Evolutionary conservation across 371 early-diverging fungal species (phyloP).

Genomic region (Apophysomyces elegans): DNA sequence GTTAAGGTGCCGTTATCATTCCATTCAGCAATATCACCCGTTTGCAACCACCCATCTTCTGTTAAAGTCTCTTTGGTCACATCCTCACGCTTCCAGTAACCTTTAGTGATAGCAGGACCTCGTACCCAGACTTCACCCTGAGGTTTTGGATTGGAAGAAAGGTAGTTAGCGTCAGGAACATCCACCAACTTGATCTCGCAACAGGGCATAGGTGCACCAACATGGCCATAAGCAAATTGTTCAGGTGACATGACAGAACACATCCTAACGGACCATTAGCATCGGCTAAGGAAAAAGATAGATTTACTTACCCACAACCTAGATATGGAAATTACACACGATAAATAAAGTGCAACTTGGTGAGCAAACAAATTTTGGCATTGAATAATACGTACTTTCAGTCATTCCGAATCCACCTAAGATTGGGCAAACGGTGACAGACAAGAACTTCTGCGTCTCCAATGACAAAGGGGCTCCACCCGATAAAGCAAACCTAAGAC

Average conservation of each 20-base stretch:
- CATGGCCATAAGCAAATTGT: constrained; percentile 66
- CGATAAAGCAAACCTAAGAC: constrained; percentile 84
- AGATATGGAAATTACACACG: not conserved
- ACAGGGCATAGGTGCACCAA: constrained; percentile 87
- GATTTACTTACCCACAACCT: constrained; percentile 45
- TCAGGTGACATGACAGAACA: constrained; percentile 69
- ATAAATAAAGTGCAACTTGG: not conserved
- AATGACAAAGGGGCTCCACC: constrained; percentile 95
- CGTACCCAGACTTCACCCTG: constrained; percentile 91
- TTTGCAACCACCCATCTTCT: constrained; percentile 88
- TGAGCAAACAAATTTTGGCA: not conserved
- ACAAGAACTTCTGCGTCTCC: constrained; percentile 88
- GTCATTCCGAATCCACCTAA: constrained; percentile 92
- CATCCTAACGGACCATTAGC: constrained; percentile 46
- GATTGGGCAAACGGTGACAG: constrained; percentile 81
- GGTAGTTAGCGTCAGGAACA: constrained; percentile 82
- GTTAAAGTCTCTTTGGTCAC: constrained; percentile 76
- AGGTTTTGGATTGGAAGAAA: constrained; percentile 73
- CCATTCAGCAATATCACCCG: constrained; percentile 93
- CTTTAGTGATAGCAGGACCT: constrained; percentile 74
- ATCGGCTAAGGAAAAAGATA: not conserved
- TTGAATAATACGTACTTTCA: constrained; percentile 38
- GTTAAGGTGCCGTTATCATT: constrained; percentile 68
- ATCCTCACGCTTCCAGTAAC: constrained; percentile 75
- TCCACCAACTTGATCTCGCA: constrained; percentile 92